Base-by-base conservation (phyloP, 148 eudicot species). In the Camellia granthamiana region DNA sequence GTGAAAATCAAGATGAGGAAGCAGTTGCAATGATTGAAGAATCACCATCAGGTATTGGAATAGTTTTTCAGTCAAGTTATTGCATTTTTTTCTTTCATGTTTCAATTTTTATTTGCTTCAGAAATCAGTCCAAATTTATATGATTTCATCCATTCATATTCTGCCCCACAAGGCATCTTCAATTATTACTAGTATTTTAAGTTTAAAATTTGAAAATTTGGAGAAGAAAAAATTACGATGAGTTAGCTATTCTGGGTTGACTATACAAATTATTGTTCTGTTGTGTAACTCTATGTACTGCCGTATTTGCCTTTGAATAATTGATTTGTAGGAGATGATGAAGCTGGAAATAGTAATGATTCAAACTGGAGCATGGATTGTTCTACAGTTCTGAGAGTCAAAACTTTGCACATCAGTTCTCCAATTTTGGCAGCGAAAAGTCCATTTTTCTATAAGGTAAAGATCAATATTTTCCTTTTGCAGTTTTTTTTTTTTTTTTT, bases 361-460 rank as follows among this genome's bases (percentile, higher is more conserved):
- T 86, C 94, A 66, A 88, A 91, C 77, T 91, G 97, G 91, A 87
- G 90, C 80, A 91, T 92, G 92, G 95, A 91, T 72, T 89, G 91
- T 84, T 81, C 94, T 46, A 83, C 88, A 66, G 88, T 92, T 75
- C 75, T 91, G 46, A 89, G 87, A 87, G 92, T 92, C 76, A 81
- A 89, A 74, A 90, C 97, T 16, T 76, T 96, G 80, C 99, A 96
- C 73, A 96, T 96, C 44, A 96, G 99, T 81, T 96, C 99, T 77
- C 98, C 99, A 55, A 96, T 96, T 76, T 88, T 96, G 83, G 99
- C 99, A n/a, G 99, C 99, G 79, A 96, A 93, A 84, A 94, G 98
- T 83, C 98, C 99, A 16, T 96, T 93, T 86, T 96, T 96, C 85
- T 96, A 90, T 68, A 96, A 96, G 92, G 99, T 92, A 85, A 63